Base-by-base conservation (phyloP, 257 asterid genomes). In the Ocimum tenuiflorum region DNA sequence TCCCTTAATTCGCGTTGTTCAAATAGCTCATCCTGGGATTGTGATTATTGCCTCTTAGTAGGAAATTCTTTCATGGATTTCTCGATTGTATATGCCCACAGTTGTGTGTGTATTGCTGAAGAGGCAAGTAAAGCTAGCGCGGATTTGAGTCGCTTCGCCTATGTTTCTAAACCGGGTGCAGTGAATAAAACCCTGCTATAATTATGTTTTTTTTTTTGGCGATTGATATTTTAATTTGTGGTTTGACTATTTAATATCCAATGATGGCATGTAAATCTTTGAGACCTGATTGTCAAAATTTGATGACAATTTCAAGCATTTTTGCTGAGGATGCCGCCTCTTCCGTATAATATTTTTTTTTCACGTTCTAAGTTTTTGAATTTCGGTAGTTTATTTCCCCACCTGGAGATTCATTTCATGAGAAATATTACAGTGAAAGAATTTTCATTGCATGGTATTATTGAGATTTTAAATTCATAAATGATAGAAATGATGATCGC, bases 211-310 rank as follows among this genome's bases (percentile, higher is more conserved):
- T 1, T 57, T 39, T 6, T 9, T n/a, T n/a, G n/a, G n/a, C n/a
- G n/a, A n/a, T n/a, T n/a, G n/a, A n/a, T n/a, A n/a, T n/a, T n/a
- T n/a, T n/a, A n/a, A n/a, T n/a, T n/a, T n/a, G n/a, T n/a, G n/a
- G n/a, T n/a, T n/a, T n/a, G n/a, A n/a, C n/a, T n/a, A n/a, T 14
- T 14, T 41, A 4, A 17, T 35, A 70, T 85, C 95, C 95, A 3
- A 58, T 90, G 97, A 90, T 90, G 97, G 87, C 85, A 83, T 83
- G 83, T 8, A 53, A 20, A 90, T 87, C 97, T 90, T 90, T 90
- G 97, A 90, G 97, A 90, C 95, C 97, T 90, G 97, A 90, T 80
- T 78, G 79, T 85, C 80, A 64, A 24, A 39, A 68, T 69, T 85
- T 85, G 97, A 90, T 85, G 96, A 77, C 88, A 90, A 73, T 20